phyloP scores from a whole-genome alignment of 495 filamentous ascomycete species.

The Neurospora sp. region DNA sequence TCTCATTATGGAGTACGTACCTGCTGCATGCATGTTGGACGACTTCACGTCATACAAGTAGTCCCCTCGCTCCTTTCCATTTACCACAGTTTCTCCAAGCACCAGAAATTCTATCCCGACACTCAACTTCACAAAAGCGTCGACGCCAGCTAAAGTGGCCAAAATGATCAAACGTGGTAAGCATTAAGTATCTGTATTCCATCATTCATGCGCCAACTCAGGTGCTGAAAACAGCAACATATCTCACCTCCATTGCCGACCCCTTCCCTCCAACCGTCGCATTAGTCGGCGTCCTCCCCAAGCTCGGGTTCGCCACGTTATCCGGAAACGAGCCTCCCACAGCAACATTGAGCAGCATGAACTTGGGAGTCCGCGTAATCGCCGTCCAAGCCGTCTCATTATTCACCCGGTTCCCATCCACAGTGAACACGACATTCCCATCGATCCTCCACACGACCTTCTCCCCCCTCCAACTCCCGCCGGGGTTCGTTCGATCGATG shows the following conservation, averaged over 20 bases:
- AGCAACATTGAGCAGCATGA: conserved; percentile 36
- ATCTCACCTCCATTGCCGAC: conserved; percentile 10
- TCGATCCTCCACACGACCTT: conserved; percentile 34
- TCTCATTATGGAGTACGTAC: neutral
- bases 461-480: conserved; percentile 27
- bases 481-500: conserved; percentile 25
- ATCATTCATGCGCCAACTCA: neutral
- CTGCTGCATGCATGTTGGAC: neutral
- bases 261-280: conserved; percentile 3
- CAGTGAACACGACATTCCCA: conserved; percentile 20
- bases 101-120: neutral
- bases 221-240: conserved; percentile 9
- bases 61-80: neutral
- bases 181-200: neutral
- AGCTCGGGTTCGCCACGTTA: conserved; percentile 1
- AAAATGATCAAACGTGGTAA: neutral
- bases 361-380: conserved; percentile 24
- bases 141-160: neutral
- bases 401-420: conserved; percentile 22
- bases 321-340: conserved; percentile 30
- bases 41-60: neutral
- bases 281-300: conserved; percentile 3
- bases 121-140: neutral
- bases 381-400: conserved; percentile 28
- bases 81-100: neutral